Base-by-base conservation (phyloP, 129 eudicot genomes). In the Solidago caesia region DNA sequence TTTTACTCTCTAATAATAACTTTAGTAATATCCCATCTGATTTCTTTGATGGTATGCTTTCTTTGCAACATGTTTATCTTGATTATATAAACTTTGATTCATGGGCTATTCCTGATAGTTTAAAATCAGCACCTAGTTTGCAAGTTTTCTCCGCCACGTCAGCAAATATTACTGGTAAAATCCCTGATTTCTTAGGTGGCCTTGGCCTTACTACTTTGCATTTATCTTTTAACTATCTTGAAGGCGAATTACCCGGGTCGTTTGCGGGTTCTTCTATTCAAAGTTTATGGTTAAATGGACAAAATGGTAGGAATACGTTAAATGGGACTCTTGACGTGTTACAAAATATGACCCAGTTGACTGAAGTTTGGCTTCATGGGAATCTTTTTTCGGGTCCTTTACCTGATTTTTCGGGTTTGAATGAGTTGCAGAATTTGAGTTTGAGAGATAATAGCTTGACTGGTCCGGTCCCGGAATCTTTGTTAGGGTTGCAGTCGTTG, bases 241-340 rank as follows among this genome's bases (percentile, higher is more conserved):
- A 78, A 41, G 97, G 97, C 9, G 85, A 75, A 2, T 68, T 92
- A 66, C 97, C 97, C 11, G 21, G 46, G 56, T 79, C 85, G 15
- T 87, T 92, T 42, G 57, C 89, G 14, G 91, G 87, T 29, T 85
- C 92, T 42, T 70, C 77, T 0, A 81, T 91, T 2, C 89, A 88
- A 75, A 59, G 78, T 25, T 76, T 92, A 39, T 89, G 96, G 98
- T 78, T 92, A 44, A 92, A 92, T 78, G 96, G 96, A 49, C 96
- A 89, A 77, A 73, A 12, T 65, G 74, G 89, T 44, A 14, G 27
- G 58, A 73, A 77, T 15, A 82, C 66, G 51, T 56, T 92, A 10
- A 84, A 82, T 77, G 98, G 98, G 9, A 74, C 79, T 0, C 75
- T 90, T 64, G 87, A 68, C 73, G 88, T 90, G n/a, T 8, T 93